Conservation (phyloP, 192 early-diverging fungal genomes). For the Glomus cerebriforme region DNA sequence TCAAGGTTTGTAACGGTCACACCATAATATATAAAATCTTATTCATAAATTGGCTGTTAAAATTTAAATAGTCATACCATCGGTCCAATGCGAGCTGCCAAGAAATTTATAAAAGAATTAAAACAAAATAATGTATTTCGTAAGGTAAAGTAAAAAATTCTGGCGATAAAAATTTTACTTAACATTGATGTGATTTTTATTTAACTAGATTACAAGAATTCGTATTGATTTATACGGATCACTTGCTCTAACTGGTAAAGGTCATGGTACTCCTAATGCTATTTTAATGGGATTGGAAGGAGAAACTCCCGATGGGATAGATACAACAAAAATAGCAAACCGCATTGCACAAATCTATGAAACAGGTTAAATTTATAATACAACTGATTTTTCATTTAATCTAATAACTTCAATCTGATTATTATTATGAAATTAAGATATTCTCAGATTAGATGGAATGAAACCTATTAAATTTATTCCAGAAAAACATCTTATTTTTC, state of each 20-base stretch:
- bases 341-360: conserved; percentile 77
- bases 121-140: conserved; percentile 66
- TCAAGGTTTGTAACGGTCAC: conserved; percentile 53
- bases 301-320: conserved; percentile 81
- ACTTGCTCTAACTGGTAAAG: conserved; percentile 90
- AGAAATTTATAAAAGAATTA: conserved; percentile 90
- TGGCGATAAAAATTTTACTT: neutral
- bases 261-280: conserved; percentile 93
- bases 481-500: conserved; percentile 83
- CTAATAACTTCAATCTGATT: neutral
- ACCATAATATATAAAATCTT: neutral
- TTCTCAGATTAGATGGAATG: conserved; percentile 70
- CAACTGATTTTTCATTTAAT: neutral
- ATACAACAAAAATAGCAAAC: conserved; percentile 75
- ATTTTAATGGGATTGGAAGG: conserved; percentile 91
- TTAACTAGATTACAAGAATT: conserved; percentile 54
- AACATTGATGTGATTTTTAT: neutral
- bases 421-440: neutral
- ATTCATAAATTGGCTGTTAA: neutral
- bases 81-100: conserved; percentile 97
- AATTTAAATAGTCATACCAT: conserved; percentile 69
- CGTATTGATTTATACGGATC: conserved; percentile 91
- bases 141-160: conserved; percentile 46
- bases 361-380: conserved; percentile 35
- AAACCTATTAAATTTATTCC: conserved; percentile 84